These are phyloP conservation scores for Penicillium sp. DNA, from an alignment of 2,329 filamentous ascomycete species.

Conservation along the genomic window DNA sequence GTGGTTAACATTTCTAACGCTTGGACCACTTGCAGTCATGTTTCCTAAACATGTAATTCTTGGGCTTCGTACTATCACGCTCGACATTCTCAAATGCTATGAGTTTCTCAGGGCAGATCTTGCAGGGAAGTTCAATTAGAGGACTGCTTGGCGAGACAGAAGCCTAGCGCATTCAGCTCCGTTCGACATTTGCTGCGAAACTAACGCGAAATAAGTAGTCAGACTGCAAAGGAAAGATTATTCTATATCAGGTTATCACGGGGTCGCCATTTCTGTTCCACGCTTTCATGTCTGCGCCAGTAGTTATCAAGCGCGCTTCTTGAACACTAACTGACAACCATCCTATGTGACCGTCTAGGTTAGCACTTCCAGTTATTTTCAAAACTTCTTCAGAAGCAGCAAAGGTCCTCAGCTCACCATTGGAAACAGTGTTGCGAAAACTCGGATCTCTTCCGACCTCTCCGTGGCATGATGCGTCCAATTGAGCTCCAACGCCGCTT, in stretches of 20 bases:
- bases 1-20: no score
- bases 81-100: no score
- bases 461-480: slow-evolving; percentile 55
- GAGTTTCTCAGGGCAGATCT: no score
- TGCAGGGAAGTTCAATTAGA: no score
- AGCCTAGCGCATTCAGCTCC: no score
- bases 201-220: no score
- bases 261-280: neutral
- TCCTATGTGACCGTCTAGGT: slow-evolving; percentile 29
- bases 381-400: no score
- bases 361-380: neutral
- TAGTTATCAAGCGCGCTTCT: slow-evolving; percentile 23
- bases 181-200: no score
- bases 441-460: slow-evolving; percentile 53
- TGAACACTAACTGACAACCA: slow-evolving; percentile 42
- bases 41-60: no score
- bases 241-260: neutral
- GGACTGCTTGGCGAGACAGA: no score
- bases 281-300: neutral
- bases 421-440: slow-evolving; percentile 54
- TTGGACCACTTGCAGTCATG: no score
- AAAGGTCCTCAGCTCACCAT: slow-evolving; percentile 42
- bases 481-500: slow-evolving; percentile 53
- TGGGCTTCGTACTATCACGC: no score
- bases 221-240: neutral